Base-by-base conservation (phyloP, 179 eudicot species). In the Spinacia oleracea region DNA sequence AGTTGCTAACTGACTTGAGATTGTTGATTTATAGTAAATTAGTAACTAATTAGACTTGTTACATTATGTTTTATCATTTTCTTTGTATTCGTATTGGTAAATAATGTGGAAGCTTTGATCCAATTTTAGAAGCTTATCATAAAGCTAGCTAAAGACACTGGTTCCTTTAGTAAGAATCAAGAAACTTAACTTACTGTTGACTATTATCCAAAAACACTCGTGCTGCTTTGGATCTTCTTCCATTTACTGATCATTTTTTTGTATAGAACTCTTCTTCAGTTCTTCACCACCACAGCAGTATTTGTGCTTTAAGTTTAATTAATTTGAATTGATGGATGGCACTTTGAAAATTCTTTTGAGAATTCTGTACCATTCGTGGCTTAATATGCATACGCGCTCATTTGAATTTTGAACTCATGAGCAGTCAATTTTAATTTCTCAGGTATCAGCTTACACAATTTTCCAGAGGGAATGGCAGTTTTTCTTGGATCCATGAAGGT, bases 401-500 rank as follows among this genome's bases (percentile, higher is more conserved):
- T 43, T 12, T 8, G 59, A 72, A 34, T 11, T 67, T 75, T 76
- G 59, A 72, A 53, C 45, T 69, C 11, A 59, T 72, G 35, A 74
- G 27, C 4, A 38, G 6, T 31, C 10, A 9, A 4, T 65, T 32
- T 50, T 77, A 34, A n/a, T 80, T 65, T 79, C 75, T 69, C 85
- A 94, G 98, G 97, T 68, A 93, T 95, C 81, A 93, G 98, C 86
- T 87, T 95, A 88, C 98, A 95, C 87, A 93, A 93, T 83, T 95
- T 95, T 79, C 98, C 98, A 21, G 97, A 95, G 84, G 97, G 98
- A 81, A 95, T 95, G 97, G 98, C 97, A 23, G 97, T 95, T 63
- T 95, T 93, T 84, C 95, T 95, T 69, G 98, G 98, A 80, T 95
- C 98, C 74, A 87, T 94, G 56, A 94, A 94, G 98, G 98, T 94